Percentiles rank a stretch among this genome's conserved stretches.
Evolutionary conservation across 805 yeast species (phyloP).

Genomic region (Hanseniaspora clermontiae): DNA sequence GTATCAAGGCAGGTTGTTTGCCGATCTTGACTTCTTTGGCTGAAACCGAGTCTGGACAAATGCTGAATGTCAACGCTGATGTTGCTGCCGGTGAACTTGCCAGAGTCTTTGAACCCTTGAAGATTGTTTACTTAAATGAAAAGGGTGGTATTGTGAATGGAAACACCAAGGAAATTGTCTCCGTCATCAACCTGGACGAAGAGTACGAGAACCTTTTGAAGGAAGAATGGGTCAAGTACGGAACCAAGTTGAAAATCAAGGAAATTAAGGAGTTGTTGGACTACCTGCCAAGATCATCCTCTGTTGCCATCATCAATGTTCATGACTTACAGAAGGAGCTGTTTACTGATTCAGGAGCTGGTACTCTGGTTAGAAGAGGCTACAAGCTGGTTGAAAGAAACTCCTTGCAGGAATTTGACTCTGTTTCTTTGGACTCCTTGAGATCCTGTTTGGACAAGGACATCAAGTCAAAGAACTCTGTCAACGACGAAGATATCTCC

Average conservation of each 20-base stretch:
- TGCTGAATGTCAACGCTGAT: conserved; percentile 94
- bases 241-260: conserved; percentile 91
- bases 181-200: conserved; percentile 86
- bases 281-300: conserved; percentile 89
- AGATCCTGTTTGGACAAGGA: conserved; percentile 68
- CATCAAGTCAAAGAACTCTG: conserved; percentile 31
- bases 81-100: conserved; percentile 98
- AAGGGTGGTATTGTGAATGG: conserved; percentile 97
- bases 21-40: conserved; percentile 95
- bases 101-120: conserved; percentile 89
- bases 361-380: conserved; percentile 95
- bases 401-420: conserved; percentile 50
- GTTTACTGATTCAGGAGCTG: conserved; percentile 98
- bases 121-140: conserved; percentile 90
- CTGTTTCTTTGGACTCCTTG: conserved; percentile 54
- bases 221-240: conserved; percentile 96
- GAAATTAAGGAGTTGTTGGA: conserved; percentile 90
- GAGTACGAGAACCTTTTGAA: conserved; percentile 84
- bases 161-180: conserved; percentile 75
- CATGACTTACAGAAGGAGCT: conserved; percentile 91
- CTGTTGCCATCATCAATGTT: conserved; percentile 94
- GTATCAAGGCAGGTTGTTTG: conserved; percentile 89
- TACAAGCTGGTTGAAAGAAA: conserved; percentile 68
- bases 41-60: conserved; percentile 93
- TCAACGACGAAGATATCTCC: conserved; percentile 32